Percentiles rank a stretch among this genome's conserved stretches.
These are phyloP conservation scores for Acaromyces ingoldii DNA, from an alignment of 1,284 basidiomycete species.

Conservation along the genomic window DNA sequence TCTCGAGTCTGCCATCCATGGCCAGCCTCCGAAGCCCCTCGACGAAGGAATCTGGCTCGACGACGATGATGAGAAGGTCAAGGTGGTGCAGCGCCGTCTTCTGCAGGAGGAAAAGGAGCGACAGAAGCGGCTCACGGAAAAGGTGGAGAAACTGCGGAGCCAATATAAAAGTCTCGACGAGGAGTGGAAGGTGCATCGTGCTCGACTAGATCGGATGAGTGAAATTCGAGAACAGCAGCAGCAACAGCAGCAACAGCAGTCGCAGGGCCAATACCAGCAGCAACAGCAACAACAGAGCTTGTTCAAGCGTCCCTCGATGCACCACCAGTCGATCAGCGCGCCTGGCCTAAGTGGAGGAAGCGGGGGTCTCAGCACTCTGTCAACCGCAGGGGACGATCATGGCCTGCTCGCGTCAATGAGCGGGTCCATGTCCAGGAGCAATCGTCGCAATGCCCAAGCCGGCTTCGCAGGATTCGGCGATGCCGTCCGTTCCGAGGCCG, in stretches of 20 bases:
- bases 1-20: constrained; percentile 27
- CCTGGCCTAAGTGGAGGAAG: constrained; percentile 7
- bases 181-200: constrained; percentile 43
- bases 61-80: constrained; percentile 18
- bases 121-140: constrained; percentile 34
- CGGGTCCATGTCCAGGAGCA: constrained; percentile 19
- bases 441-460: constrained; percentile 26
- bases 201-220: constrained; percentile 30
- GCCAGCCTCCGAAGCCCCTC: constrained; percentile 21
- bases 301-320: constrained; percentile 6
- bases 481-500: constrained; percentile 85
- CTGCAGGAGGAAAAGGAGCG: constrained; percentile 18
- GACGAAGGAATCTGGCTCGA: constrained; percentile 23
- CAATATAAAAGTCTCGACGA: constrained; percentile 38
- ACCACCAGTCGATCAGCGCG: constrained; percentile 17
- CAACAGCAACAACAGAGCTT: too few relatives aligned
- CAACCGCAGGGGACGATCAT: neutral
- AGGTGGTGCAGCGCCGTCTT: constrained; percentile 16
- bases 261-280: too few relatives aligned
- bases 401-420: constrained; percentile 3
- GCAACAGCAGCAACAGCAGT: too few relatives aligned
- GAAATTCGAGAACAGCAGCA: constrained; percentile 26
- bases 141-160: constrained; percentile 28
- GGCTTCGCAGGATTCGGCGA: constrained; percentile 63
- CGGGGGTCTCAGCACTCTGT: neutral